Percentiles rank a stretch among this genome's conserved stretches.
These are phyloP conservation scores for Physocladia obscura DNA, from an alignment of 192 early-diverging fungal genomes.

Conservation along the genomic window DNA sequence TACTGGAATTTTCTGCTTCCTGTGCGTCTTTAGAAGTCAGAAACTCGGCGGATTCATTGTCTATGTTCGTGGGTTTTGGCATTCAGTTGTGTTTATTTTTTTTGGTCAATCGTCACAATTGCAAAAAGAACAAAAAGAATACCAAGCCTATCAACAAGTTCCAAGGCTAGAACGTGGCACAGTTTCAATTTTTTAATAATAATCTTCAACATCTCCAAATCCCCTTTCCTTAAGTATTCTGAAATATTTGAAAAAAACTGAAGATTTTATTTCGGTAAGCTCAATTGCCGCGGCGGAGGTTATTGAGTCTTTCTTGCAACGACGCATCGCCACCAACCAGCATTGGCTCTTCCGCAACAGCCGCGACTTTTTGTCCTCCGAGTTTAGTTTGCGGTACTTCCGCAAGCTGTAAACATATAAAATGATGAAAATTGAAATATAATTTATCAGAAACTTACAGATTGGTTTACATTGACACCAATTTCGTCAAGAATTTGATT, in stretches of 20 bases:
- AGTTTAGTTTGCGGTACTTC: conserved; percentile 33
- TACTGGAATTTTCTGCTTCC: too few relatives aligned
- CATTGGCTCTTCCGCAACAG: conserved; percentile 20
- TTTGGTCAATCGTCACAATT: not conserved
- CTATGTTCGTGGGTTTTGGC: not conserved
- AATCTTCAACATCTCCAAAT: too few relatives aligned
- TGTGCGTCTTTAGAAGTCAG: too few relatives aligned
- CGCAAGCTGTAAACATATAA: conserved; percentile 30
- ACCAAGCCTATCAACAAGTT: too few relatives aligned
- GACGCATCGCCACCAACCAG: conserved; percentile 48
- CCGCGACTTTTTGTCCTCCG: conserved; percentile 13
- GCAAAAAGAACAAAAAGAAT: not conserved
- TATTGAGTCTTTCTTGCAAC: conserved; percentile 85
- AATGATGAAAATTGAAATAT: not conserved
- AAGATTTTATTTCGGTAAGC: too few relatives aligned
- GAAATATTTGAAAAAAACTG: too few relatives aligned
- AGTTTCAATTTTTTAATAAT: too few relatives aligned
- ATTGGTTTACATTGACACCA: conserved; percentile 74
- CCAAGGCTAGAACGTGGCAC: too few relatives aligned
- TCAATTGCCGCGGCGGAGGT: conserved; percentile 82
- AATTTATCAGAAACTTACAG: conserved; percentile 52
- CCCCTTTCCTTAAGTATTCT: too few relatives aligned
- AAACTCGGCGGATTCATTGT: not conserved
- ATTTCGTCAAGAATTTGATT: conserved; percentile 95
- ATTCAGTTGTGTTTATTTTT: not conserved